Conservation (phyloP, 495 filamentous ascomycete species). For the Lasiosphaeris hirsuta region DNA sequence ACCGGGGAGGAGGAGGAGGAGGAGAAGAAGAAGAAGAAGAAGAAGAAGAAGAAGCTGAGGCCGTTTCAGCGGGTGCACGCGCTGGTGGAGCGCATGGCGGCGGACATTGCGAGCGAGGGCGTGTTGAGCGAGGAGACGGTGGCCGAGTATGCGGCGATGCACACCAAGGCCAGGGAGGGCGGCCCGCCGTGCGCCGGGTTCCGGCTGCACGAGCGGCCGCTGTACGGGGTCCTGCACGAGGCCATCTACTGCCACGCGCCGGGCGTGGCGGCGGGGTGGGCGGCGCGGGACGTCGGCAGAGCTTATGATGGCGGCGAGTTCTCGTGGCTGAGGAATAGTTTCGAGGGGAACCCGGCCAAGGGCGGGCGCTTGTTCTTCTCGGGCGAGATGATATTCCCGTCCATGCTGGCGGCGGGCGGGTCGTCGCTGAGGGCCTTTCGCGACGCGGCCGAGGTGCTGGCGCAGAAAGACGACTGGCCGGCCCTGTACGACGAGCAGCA, state of each 20-base stretch:
- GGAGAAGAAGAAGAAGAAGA: too few relatives aligned
- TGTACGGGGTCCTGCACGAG: slow-evolving; percentile 28
- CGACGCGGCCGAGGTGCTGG: slow-evolving; percentile 63
- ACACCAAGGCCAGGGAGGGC: neutral
- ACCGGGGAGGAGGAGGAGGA: too few relatives aligned
- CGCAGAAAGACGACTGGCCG: slow-evolving; percentile 62
- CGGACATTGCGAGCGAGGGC: slow-evolving; percentile 55
- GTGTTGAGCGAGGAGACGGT: slow-evolving; percentile 62
- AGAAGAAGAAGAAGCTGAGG: too few relatives aligned
- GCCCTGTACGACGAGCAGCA: slow-evolving; percentile 65
- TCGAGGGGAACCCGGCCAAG: slow-evolving; percentile 10
- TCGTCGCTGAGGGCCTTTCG: slow-evolving; percentile 59
- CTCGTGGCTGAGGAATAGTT: slow-evolving; percentile 35
- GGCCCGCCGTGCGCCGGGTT: slow-evolving; percentile 7
- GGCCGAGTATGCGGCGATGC: slow-evolving; percentile 41
- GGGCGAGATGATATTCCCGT: slow-evolving; percentile 83
- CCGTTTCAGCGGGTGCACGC: slow-evolving; percentile 49
- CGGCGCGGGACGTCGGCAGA: slow-evolving; percentile 39
- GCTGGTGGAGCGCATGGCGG: slow-evolving; percentile 29
- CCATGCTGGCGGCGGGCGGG: slow-evolving; percentile 24
- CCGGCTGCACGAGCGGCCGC: slow-evolving; percentile 19
- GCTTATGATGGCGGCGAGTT: slow-evolving; percentile 25
- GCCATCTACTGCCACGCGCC: slow-evolving; percentile 22
- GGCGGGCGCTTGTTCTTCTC: slow-evolving; percentile 67
- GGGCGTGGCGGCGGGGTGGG: slow-evolving; percentile 30